A percentile compares a stretch with the other conserved stretches of the same genome.
Conservation (phyloP, 2,329 filamentous ascomycete species). For the Venturia carpophila region DNA sequence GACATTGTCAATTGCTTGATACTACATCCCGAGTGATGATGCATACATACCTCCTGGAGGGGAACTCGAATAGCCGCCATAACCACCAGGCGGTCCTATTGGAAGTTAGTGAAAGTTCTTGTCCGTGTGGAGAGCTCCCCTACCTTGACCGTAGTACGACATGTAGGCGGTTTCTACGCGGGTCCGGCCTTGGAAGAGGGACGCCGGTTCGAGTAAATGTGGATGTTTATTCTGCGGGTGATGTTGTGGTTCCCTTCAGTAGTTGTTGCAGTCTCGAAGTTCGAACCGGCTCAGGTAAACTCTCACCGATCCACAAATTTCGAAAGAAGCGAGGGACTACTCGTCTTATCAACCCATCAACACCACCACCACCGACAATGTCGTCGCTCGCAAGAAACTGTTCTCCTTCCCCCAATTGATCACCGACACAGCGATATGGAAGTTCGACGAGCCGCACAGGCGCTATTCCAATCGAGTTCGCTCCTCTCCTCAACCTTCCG, state of each 20-base stretch:
- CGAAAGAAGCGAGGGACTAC: not conserved
- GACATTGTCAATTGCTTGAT: slow-evolving; percentile 21
- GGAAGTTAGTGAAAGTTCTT: not conserved
- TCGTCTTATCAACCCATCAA: not conserved
- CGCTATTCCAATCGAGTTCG: slow-evolving; percentile 25
- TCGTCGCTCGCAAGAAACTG: not conserved
- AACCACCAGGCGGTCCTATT: slow-evolving; percentile 9
- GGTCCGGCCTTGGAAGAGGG: not conserved
- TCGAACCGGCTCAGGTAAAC: not conserved
- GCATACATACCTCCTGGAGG: not conserved
- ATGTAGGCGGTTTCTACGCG: not conserved
- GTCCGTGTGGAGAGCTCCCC: not conserved
- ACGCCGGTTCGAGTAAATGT: not conserved
- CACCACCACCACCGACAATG: slow-evolving; percentile 3
- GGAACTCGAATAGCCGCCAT: slow-evolving; percentile 5
- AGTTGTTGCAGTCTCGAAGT: not conserved
- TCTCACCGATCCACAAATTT: not conserved
- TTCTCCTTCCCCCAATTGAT: not conserved
- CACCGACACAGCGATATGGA: slow-evolving; percentile 25
- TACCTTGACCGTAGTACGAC: slow-evolving; percentile 5
- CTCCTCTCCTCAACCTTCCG: slow-evolving; percentile 19
- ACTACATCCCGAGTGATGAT: not conserved
- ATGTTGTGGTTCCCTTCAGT: not conserved
- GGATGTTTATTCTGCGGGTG: not conserved
- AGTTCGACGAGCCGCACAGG: slow-evolving; percentile 25